phyloP scores from a whole-genome alignment of 106 monocot genomes.

The Vanilla planifolia region DNA sequence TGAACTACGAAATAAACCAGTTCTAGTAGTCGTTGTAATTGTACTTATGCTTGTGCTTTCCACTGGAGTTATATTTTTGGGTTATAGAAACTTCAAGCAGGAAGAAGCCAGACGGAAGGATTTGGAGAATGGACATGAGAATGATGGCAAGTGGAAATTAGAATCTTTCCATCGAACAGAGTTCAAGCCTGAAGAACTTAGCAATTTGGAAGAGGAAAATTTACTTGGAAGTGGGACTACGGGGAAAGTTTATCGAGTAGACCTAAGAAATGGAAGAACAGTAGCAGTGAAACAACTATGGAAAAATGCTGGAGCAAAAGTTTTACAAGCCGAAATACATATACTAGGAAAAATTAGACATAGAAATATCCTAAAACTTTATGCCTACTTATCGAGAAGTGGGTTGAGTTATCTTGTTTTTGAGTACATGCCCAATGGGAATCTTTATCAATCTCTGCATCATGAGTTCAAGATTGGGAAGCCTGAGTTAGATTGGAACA shows the following conservation, averaged over 20 bases:
- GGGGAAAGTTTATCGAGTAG: constrained; percentile 58
- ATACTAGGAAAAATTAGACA: constrained; percentile 72
- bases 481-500: constrained; percentile 53
- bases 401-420: constrained; percentile 48
- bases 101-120: constrained; percentile 27
- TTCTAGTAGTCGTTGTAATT: constrained; percentile 13
- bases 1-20: constrained; percentile 9
- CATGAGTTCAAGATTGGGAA: constrained; percentile 21
- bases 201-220: constrained; percentile 48
- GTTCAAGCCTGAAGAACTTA: constrained; percentile 54
- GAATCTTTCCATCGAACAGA: constrained; percentile 58
- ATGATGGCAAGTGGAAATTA: constrained; percentile 36
- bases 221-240: constrained; percentile 67
- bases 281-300: constrained; percentile 72
- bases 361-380: constrained; percentile 71
- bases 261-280: constrained; percentile 36
- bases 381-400: constrained; percentile 45
- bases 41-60: constrained; percentile 14
- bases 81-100: constrained; percentile 44
- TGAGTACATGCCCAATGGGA: constrained; percentile 78
- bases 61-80: constrained; percentile 27
- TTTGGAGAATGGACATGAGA: constrained; percentile 17
- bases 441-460: constrained; percentile 54
- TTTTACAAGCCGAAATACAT: constrained; percentile 43
- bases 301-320: constrained; percentile 31